Percentiles rank a stretch among this genome's conserved stretches.
Conservation (phyloP, 371 early-diverging fungal species). For the Mortierella sp. region DNA sequence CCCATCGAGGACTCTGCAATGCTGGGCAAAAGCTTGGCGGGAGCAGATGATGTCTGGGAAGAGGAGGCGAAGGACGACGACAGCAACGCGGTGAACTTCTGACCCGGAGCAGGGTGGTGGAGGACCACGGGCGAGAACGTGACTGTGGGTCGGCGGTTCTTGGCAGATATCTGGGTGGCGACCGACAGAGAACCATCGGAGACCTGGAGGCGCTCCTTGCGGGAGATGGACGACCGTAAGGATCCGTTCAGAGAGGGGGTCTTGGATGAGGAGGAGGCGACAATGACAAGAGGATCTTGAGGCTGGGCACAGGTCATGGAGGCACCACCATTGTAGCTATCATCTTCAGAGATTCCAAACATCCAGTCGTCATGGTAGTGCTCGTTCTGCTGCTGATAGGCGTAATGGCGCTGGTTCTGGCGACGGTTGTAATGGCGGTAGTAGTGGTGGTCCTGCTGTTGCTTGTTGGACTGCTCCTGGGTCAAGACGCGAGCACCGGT, state of each 20-base stretch:
- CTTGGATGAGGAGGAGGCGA: constrained; percentile 4
- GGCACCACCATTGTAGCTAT: constrained; percentile 5
- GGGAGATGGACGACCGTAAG: constrained; percentile 22
- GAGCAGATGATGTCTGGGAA: background rate
- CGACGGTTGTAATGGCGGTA: constrained; percentile 29
- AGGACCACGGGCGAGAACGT: constrained; percentile 37
- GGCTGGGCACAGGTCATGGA: constrained; percentile 20
- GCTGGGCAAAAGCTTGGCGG: background rate
- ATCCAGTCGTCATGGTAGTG: constrained; percentile 38
- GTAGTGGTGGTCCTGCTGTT: constrained; percentile 28
- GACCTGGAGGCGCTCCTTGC: background rate
- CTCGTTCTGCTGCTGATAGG: constrained; percentile 33
- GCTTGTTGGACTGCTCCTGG: constrained; percentile 21
- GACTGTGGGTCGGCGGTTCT: constrained; percentile 26
- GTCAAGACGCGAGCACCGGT: constrained; percentile 62
- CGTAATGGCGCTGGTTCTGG: constrained; percentile 19
- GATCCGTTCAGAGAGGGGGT: constrained; percentile 18
- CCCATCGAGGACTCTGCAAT: constrained; percentile 2
- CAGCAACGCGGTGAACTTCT: background rate
- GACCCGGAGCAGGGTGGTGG: constrained; percentile 9
- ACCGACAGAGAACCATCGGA: constrained; percentile 8
- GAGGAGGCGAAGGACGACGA: background rate
- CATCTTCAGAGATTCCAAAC: constrained; percentile 48
- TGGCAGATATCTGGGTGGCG: background rate
- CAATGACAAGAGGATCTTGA: constrained; percentile 7